Evolutionary conservation across 2,329 filamentous ascomycete species (phyloP), one percentile per base, ranked within the genome.

Genomic region (Ustilaginoidea virens): DNA sequence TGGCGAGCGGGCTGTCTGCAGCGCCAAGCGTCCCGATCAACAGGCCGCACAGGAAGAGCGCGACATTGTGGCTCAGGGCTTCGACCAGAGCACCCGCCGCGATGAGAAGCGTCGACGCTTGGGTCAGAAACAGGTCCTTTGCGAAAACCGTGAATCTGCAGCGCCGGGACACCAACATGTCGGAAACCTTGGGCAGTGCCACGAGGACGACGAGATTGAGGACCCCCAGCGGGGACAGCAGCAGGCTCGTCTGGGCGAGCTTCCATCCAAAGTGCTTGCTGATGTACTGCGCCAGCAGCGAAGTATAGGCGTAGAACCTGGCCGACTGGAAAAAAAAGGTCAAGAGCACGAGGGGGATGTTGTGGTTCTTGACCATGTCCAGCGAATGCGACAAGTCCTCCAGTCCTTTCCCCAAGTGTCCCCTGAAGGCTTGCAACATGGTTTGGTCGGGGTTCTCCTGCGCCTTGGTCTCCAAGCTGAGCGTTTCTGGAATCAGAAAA

Each of bases 201-300:
- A 38, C 46, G 12, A 62, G 47, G 18, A 58, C 38, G 20, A 45
- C 29, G 19, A 61, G 43, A 24, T 53, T 51, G 17, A 58, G 44
- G 4, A 61, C 27, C 13, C 57, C 56, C 4, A 56, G 34, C 0
- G 56, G 52, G 1, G 57, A 57, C 6, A 60, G 43, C 17, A 61
- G 43, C 31, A 58, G 47, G 32, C 51, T 57, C 1, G 50, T 53
- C 31, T 59, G 46, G 12, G 52, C 55, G 17, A 62, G 46, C 13
- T 41, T 50, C 57, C 57, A 61, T 27, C 47, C 47, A 25, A 60
- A 61, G 32, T 58, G 43, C 31, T 56, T 60, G 48, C 54, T 58
- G 30, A 62, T 40, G 23, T 56, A 57, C 39, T 61, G 58, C 4
- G 50, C 42, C 17, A 61, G 40, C 1, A 47, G 55, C 5, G 40